Evolutionary conservation across 1,284 basidiomycete genomes (phyloP).

Genomic region (Waitea zeae): DNA sequence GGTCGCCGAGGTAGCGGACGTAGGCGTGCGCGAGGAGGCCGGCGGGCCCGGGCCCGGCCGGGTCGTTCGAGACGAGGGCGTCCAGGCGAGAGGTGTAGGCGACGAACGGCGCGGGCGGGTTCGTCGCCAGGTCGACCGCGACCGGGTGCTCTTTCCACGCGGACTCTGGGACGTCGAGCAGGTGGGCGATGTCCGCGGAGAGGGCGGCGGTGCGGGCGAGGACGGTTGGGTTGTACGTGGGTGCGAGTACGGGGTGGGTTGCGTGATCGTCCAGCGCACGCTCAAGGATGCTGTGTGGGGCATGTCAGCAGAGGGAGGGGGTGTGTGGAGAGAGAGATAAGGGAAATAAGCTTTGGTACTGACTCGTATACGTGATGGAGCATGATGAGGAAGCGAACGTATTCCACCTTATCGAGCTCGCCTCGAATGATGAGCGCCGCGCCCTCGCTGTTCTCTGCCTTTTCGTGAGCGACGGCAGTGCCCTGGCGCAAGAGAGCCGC

Average conservation of each 20-base stretch:
- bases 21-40: conserved; percentile 65
- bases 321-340: conserved; percentile 4
- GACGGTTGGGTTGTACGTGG: conserved; percentile 55
- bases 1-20: conserved; percentile 75
- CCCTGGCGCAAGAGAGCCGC: conserved; percentile 32
- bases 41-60: conserved; percentile 33
- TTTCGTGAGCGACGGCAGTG: conserved; percentile 43
- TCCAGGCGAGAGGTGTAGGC: conserved; percentile 35
- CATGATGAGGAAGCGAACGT: conserved; percentile 56
- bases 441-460: conserved; percentile 40
- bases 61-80: conserved; percentile 21
- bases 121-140: conserved; percentile 24
- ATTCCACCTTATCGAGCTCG: conserved; percentile 44
- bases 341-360: conserved; percentile 20
- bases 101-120: conserved; percentile 30
- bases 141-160: conserved; percentile 39
- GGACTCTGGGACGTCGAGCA: conserved; percentile 35
- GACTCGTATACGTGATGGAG: conserved; percentile 69
- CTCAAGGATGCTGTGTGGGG: conserved; percentile 48
- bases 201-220: conserved; percentile 43
- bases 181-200: conserved; percentile 47
- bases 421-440: conserved; percentile 45
- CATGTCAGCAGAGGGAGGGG: conserved; percentile 1
- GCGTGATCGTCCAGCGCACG: conserved; percentile 44
- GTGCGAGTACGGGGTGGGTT: conserved; percentile 40